Evolutionary conservation across 305 asterid genomes (phyloP), one percentile per base, ranked within the genome.

Genomic region (Ajuga reptans): DNA sequence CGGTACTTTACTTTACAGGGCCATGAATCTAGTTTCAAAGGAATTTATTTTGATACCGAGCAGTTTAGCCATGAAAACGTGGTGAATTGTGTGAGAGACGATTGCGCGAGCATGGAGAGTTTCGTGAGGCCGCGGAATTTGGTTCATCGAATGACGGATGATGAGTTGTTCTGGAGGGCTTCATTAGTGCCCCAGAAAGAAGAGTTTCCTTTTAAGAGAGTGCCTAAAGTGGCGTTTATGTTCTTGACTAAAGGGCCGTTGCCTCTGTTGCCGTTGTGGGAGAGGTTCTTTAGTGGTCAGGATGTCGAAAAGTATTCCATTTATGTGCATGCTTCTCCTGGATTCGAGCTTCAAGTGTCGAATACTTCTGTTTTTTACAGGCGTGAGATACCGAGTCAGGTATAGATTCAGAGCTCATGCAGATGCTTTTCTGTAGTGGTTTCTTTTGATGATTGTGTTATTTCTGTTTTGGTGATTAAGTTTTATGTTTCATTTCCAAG

Each of bases 121-220:
- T 86, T 90, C 59, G 45, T 77, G 4, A 63, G 83, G 70, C 95
- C 81, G 3, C 70, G 36, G 43, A 84, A 78, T 66, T 77, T 87
- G 84, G 82, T 37, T 73, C 97, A 93, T 56, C 75, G 75, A 14
- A 82, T 93, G 96, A 77, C 80, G 6, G 99, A 93, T 72, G 88
- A 80, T 1, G 95, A 93, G 82, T 66, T 93, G 83, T 80, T 90
- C 46, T 93, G 99, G 99, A 87, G 99, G 83, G 96, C 96, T 29
- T 84, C 99, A 11, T 52, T 93, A 72, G 95, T 90, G 67, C 97
- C 99, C 31, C 77, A 81, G 34, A 87, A 85, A 78, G 80, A 77
- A 49, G 94, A 86, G 72, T 90, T 76, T 45, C 99, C 99, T 14
- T 89, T 84, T 75, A 79, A 52, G 77, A 84, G 90, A 72, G 86